phyloP scores from a whole-genome alignment of 345 rosid genomes.

The Xanthoceras sorbifolium region DNA sequence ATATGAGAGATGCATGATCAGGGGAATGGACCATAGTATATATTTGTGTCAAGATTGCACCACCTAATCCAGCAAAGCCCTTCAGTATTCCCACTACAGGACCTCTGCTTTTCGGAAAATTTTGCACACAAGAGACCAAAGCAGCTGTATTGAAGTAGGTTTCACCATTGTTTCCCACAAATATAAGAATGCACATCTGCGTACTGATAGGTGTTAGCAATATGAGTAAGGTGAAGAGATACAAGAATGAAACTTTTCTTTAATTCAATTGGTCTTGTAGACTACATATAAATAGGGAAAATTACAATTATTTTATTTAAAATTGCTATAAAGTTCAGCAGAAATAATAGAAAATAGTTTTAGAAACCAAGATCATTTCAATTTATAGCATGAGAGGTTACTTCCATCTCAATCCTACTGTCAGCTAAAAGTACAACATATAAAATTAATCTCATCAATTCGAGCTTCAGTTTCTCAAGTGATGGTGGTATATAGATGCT shows the following conservation, averaged over 20 bases:
- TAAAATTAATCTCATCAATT: neutral
- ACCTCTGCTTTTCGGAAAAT: constrained; percentile 96
- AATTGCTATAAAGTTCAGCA: neutral
- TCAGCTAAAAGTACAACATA: neutral
- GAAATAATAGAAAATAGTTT: constrained; percentile 1
- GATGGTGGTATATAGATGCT: neutral
- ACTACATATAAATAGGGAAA: neutral
- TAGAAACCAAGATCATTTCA: neutral
- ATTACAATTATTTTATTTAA: neutral
- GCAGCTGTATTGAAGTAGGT: constrained; percentile 96
- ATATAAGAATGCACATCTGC: constrained; percentile 95
- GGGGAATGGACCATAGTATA: constrained; percentile 75
- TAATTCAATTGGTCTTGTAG: neutral
- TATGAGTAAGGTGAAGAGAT: constrained; percentile 10
- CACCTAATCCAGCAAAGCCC: constrained; percentile 97
- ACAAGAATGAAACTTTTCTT: constrained; percentile 2
- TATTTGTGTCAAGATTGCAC: constrained; percentile 90
- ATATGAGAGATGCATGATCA: constrained; percentile 77
- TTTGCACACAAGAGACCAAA: constrained; percentile 91
- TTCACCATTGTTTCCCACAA: constrained; percentile 90
- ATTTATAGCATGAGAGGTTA: too few relatives aligned
- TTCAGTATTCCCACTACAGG: constrained; percentile 97
- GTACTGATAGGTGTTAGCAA: constrained; percentile 18
- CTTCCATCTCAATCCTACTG: neutral
- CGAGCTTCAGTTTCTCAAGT: neutral